Evolutionary conservation across 2,329 filamentous ascomycete genomes (phyloP).

Genomic region (Calonectria pteridis): DNA sequence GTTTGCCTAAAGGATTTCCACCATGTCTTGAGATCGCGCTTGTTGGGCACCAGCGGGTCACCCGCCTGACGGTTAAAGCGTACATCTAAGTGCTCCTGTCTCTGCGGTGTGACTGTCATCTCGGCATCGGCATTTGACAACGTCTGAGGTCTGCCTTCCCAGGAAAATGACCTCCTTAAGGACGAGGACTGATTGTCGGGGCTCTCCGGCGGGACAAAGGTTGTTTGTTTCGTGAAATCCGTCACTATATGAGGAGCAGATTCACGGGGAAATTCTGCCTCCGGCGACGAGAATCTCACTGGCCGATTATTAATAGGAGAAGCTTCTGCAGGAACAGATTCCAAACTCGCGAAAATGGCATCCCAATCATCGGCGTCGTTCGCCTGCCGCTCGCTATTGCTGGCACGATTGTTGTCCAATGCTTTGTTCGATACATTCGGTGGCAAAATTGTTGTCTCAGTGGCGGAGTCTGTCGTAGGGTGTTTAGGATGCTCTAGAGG

Average conservation of each 20-base stretch:
- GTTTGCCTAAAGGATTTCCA: constrained; percentile 94
- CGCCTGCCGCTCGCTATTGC: neutral
- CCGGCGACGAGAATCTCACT: neutral
- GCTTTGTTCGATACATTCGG: neutral
- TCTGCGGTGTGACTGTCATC: neutral
- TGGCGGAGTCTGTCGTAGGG: no score
- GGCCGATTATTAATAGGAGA: neutral
- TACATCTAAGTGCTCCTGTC: neutral
- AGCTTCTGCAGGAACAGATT: neutral
- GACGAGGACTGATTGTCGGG: neutral
- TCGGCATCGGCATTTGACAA: neutral
- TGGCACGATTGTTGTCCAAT: neutral
- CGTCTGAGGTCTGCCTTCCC: neutral
- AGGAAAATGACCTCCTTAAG: neutral
- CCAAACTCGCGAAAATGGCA: neutral
- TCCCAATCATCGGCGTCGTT: neutral
- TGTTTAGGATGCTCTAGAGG: neutral
- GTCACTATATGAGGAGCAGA: no score
- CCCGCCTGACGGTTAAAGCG: neutral
- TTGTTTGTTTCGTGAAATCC: neutral
- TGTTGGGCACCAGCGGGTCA: constrained; percentile 79
- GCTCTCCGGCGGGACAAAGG: neutral
- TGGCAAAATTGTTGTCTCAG: neutral
- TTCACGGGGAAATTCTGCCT: neutral
- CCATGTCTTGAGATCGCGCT: constrained; percentile 92